phyloP scores from a whole-genome alignment of 2,329 filamentous ascomycete genomes.

The Graphiopsis chlorocephala region DNA sequence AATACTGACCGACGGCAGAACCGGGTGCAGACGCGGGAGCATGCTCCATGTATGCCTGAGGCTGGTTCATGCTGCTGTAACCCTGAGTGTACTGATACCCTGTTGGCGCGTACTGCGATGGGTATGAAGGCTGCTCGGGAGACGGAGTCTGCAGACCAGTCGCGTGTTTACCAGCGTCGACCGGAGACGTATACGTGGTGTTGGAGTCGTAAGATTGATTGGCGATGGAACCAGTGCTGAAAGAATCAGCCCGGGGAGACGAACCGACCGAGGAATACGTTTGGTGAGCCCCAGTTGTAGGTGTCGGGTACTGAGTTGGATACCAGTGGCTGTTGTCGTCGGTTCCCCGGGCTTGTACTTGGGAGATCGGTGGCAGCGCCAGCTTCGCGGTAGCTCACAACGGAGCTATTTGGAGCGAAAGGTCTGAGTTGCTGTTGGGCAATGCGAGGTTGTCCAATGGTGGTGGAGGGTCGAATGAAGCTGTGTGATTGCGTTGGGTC shows the following conservation, averaged over 20 bases:
- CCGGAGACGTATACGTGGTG: slow-evolving; percentile 55
- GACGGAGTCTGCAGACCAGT: slow-evolving; percentile 74
- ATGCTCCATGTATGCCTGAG: slow-evolving; percentile 74
- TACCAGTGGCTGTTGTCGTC: slow-evolving; percentile 43
- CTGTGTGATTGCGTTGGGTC: not conserved
- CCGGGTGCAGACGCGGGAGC: slow-evolving; percentile 70
- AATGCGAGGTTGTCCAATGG: slow-evolving; percentile 15
- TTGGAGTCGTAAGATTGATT: slow-evolving; percentile 48
- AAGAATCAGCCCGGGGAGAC: slow-evolving; percentile 73
- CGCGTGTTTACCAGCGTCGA: slow-evolving; percentile 39
- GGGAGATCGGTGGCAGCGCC: slow-evolving; percentile 85
- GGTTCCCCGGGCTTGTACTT: slow-evolving; percentile 76
- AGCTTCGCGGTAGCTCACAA: slow-evolving; percentile 72
- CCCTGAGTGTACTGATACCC: slow-evolving; percentile 26
- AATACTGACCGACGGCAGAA: slow-evolving; percentile 67
- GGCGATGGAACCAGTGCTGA: slow-evolving; percentile 57
- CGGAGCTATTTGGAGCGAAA: slow-evolving; percentile 8
- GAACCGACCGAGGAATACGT: slow-evolving; percentile 67
- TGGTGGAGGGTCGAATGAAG: not conserved
- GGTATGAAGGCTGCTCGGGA: slow-evolving; percentile 19
- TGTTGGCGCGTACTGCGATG: slow-evolving; percentile 16
- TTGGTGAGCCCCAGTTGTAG: slow-evolving; percentile 38
- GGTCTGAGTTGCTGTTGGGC: not conserved
- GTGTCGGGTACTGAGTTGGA: slow-evolving; percentile 15
- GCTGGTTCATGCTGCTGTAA: slow-evolving; percentile 73